Evolutionary conservation across 352 stramenopile species (phyloP), one percentile per base, ranked within the genome.

Genomic region (Phytophthora pinifolia): DNA sequence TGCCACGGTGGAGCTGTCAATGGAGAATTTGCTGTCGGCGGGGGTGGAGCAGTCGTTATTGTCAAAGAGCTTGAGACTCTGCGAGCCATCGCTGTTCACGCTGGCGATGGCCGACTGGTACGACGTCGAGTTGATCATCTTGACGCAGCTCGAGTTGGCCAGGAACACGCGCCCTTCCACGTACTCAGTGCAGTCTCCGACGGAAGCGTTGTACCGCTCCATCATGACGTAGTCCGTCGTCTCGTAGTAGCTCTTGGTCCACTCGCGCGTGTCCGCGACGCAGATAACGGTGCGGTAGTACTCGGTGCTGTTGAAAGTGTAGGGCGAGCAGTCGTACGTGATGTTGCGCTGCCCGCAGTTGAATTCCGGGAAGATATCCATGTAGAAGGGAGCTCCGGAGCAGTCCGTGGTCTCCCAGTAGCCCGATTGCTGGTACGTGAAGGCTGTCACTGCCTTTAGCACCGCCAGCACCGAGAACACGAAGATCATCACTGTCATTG

Each of bases 191-290:
- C 52, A 60, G 8, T 54, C 42, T 9, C 10, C 30, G 36, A n/a
- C 13, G 3, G 33, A 18, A 6, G 34, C 34, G 29, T 55, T 30
- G 15, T 43, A 61, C 35, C 55, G 53, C 17, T 79, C 67, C 33
- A 79, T 20, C 20, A 67, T 46, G 5, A 83, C 67, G 44, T 74
- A 67, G 36, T 75, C 66, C 9, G 54, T 63, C 30, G 64, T 73
- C 54, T 68, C 64, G 35, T 38, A 59, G 52, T 59, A 59, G 13
- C 42, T 59, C 34, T 46, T 46, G 15, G 44, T 36, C 53, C 43
- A 55, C 35, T 34, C 13, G 9, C 36, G 53, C 3, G 53, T 61
- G 22, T 61, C 53, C 9, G 20, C 53, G 27, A 61, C 53, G 30
- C 53, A 54, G 36, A 61, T 61, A 30, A 61, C 44, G 4, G 53